A percentile compares a stretch with the other conserved stretches of the same genome.
Evolutionary conservation across 2,329 filamentous ascomycete species (phyloP).

Genomic region (Colletotrichum magnum): DNA sequence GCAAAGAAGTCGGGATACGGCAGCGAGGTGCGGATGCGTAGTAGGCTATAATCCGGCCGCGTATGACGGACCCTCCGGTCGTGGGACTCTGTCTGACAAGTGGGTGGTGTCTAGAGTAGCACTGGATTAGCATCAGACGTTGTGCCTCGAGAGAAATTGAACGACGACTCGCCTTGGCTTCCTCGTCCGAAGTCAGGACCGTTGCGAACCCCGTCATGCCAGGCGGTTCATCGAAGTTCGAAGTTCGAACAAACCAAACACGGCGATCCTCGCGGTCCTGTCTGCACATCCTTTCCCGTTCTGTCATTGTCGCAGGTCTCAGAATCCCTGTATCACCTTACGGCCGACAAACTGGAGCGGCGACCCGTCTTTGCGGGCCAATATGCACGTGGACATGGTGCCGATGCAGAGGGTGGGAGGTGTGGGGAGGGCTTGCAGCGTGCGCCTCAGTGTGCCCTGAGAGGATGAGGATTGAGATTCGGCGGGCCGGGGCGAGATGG

Average conservation of each 20-base stretch:
- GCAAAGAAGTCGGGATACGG: not conserved
- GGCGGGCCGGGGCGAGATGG: not conserved
- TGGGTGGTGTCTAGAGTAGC: slow-evolving; percentile 2
- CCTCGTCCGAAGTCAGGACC: not conserved
- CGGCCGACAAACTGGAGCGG: slow-evolving; percentile 22
- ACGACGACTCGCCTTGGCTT: not conserved
- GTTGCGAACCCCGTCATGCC: not conserved
- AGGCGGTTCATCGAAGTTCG: not conserved
- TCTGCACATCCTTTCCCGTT: not conserved
- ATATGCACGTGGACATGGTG: slow-evolving; percentile 27
- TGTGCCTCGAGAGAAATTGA: not conserved
- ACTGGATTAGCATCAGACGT: slow-evolving; percentile 4
- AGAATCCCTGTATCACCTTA: slow-evolving; percentile 26
- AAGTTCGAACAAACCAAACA: not conserved
- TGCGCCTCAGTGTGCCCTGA: not conserved
- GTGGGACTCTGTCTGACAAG: not conserved
- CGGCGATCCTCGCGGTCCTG: not conserved
- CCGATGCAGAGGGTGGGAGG: not conserved
- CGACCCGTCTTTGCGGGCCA: slow-evolving; percentile 12
- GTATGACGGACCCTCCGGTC: not conserved
- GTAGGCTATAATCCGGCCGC: not conserved
- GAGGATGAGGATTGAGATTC: not conserved
- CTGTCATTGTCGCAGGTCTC: not conserved
- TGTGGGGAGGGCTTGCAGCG: not conserved
- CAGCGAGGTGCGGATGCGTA: not conserved